Evolutionary conservation across 805 yeast species (phyloP), one percentile per base, ranked within the genome.

Genomic region (Sugiyamaella mastotermitis): DNA sequence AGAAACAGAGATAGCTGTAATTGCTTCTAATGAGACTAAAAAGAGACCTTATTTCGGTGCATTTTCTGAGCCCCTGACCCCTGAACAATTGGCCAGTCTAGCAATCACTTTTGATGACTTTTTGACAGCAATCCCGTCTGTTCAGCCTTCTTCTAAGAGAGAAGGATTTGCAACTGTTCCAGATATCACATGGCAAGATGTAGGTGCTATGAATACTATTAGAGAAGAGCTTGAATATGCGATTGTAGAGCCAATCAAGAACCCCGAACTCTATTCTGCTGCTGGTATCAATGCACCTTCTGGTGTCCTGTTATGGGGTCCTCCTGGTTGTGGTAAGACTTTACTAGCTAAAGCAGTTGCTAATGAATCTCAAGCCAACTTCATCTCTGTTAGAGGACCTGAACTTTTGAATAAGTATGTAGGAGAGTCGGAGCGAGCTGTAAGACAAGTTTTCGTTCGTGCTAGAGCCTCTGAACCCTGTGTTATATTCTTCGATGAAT

Each of bases 81-180:
- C 71, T 0, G 83, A 79, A 28, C 94, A 90, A 56, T 67, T 92
- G 21, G 79, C 68, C 13, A 83, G 88, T 10, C 63, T 92, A 30
- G 72, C 82, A 3, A 88, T 92, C 38, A 78, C 74, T 2, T 79
- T 77, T 46, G 80, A 73, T 10, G 98, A 92, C 57, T 92, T 92
- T 56, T 47, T 83, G 24, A 68, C 74, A 8, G 97, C 97, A 1
- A 62, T 92, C 27, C 97, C 97, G 2, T 78, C 88, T 0, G 82
- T 92, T 31, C 98, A 92, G 63, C 98, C 98, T 8, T 85, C 97
- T 0, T 95, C 97, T 1, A 90, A 88, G 56, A 80, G 98, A 58
- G 98, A 92, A 68, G 98, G 98, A 0, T 92, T 92, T 62, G 97
- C 98, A 0, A 92, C 97, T 0, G 94, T 92, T 9, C 98, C 98